Conservation (phyloP, 2,329 filamentous ascomycete species). For the Sclerotinia nivalis region DNA sequence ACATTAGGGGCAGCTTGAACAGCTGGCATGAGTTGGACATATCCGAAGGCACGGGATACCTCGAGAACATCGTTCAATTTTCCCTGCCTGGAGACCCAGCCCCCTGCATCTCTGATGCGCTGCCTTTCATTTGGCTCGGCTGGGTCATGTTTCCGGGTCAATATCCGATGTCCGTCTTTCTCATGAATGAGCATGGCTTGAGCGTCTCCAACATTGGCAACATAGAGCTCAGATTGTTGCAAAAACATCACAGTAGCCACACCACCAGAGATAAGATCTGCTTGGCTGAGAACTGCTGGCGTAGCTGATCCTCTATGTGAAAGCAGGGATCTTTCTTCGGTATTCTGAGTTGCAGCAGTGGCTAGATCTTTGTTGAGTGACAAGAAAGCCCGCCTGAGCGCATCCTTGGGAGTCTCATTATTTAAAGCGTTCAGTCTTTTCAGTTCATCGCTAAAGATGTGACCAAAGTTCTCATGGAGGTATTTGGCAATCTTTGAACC, state of each 20-base stretch:
- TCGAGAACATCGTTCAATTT: slow-evolving; percentile 89
- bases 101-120: slow-evolving; percentile 89
- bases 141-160: slow-evolving; percentile 92
- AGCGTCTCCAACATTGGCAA: slow-evolving; percentile 93
- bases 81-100: slow-evolving; percentile 92
- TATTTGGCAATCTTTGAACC: slow-evolving; percentile 97
- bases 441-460: slow-evolving; percentile 79
- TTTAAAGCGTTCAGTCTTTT: slow-evolving; percentile 67
- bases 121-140: slow-evolving; percentile 81
- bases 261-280: slow-evolving; percentile 86
- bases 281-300: slow-evolving; percentile 77
- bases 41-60: slow-evolving; percentile 93
- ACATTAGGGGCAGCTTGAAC: slow-evolving; percentile 90
- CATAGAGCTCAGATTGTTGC: slow-evolving; percentile 84
- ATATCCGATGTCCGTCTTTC: slow-evolving; percentile 76
- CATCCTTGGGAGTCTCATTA: slow-evolving; percentile 77
- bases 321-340: slow-evolving; percentile 68
- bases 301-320: slow-evolving; percentile 71
- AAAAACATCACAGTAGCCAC: slow-evolving; percentile 92
- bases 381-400: slow-evolving; percentile 82
- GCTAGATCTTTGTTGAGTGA: slow-evolving; percentile 92
- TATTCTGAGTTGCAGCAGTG: slow-evolving; percentile 75
- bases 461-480: slow-evolving; percentile 91
- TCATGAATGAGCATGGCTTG: slow-evolving; percentile 94
- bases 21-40: slow-evolving; percentile 86